These are phyloP conservation scores for Endothia cerciana DNA, from an alignment of 2,329 filamentous ascomycete species.

Conservation along the genomic window DNA sequence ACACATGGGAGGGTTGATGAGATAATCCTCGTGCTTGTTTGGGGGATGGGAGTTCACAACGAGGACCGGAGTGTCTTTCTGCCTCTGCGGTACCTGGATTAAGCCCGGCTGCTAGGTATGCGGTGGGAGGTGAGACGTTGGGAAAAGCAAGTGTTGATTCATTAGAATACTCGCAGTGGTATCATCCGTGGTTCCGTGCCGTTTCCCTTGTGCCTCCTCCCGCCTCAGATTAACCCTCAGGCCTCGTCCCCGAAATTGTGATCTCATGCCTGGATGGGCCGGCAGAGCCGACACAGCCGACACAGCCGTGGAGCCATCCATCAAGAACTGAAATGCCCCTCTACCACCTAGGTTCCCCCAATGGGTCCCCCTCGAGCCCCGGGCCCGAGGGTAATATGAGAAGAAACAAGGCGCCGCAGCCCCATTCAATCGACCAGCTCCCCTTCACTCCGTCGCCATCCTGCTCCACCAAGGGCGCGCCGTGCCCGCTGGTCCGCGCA, in stretches of 20 bases:
- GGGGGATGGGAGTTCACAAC: background rate
- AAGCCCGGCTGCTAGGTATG: no score
- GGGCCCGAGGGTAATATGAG: background rate
- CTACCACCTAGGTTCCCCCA: no score
- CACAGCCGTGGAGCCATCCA: background rate
- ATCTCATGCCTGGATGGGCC: background rate
- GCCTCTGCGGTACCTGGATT: no score
- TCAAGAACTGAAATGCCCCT: no score
- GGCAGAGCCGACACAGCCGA: background rate
- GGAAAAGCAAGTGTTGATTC: background rate
- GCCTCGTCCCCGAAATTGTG: background rate
- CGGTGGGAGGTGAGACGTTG: no score
- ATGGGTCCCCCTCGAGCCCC: background rate
- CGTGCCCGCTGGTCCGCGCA: background rate
- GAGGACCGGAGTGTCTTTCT: background rate
- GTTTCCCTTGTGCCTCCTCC: background rate
- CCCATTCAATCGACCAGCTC: no score
- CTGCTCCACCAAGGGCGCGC: background rate
- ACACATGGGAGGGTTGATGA: background rate
- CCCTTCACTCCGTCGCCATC: background rate
- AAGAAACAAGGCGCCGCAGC: no score
- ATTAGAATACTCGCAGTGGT: constrained; percentile 10
- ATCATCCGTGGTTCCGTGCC: background rate
- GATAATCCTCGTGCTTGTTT: background rate
- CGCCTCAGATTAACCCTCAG: background rate